A percentile compares a stretch with the other conserved stretches of the same genome.
Evolutionary conservation across 805 yeast genomes (phyloP).

Genomic region (Kluyveromyces dobzhanskii): DNA sequence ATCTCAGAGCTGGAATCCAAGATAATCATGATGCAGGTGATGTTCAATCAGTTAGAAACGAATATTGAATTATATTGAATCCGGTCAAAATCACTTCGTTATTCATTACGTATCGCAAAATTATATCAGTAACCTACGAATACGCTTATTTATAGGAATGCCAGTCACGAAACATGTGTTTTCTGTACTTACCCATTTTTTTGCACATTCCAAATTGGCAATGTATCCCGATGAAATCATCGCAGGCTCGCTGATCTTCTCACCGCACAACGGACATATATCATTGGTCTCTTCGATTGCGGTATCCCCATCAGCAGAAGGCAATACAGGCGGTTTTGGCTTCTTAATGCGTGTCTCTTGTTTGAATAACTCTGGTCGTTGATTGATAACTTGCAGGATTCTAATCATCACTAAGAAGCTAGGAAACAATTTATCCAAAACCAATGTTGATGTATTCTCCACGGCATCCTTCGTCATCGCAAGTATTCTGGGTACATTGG

Average conservation of each 20-base stretch:
- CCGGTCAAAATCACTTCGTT: too few relatives aligned
- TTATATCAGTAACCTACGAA: conserved; percentile 4
- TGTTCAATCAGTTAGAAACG: conserved; percentile 24
- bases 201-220: conserved; percentile 82
- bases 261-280: conserved; percentile 63
- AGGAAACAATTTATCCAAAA: conserved; percentile 44
- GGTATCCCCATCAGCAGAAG: background rate
- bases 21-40: conserved; percentile 14
- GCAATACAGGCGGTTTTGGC: conserved; percentile 34
- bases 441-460: conserved; percentile 14
- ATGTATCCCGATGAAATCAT: conserved; percentile 88
- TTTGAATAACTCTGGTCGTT: conserved; percentile 1
- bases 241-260: conserved; percentile 66
- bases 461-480: conserved; percentile 2
- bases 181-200: conserved; percentile 44
- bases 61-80: background rate
- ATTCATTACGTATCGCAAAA: too few relatives aligned
- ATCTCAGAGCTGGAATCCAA: conserved; percentile 19
- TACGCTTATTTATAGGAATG: conserved; percentile 34
- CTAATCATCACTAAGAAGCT: conserved; percentile 72
- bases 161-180: conserved; percentile 79
- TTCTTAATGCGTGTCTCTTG: conserved; percentile 2
- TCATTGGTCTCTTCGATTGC: conserved; percentile 7
- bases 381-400: conserved; percentile 67
- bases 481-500: background rate